phyloP scores from a whole-genome alignment of 1,139 yeast genomes.

The Blastobotrys aristatus region DNA sequence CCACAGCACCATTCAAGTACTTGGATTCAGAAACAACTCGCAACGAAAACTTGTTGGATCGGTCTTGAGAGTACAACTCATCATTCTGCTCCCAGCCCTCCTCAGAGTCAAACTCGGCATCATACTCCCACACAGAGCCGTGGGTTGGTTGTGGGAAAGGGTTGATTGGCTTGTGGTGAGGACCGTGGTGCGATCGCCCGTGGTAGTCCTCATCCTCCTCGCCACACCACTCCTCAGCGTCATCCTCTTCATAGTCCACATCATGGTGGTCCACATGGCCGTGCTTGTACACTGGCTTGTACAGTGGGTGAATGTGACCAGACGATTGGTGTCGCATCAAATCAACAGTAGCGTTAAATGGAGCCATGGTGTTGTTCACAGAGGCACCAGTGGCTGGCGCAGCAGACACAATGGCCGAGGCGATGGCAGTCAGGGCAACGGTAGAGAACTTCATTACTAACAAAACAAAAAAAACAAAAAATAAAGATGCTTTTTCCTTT shows the following conservation, averaged over 20 bases:
- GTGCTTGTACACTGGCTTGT: conserved; percentile 1
- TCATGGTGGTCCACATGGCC: background rate
- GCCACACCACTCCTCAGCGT: background rate
- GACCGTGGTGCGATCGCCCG: no score
- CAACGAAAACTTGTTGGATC: conserved; percentile 1
- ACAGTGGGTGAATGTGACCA: background rate
- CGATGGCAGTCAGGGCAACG: conserved; percentile 1
- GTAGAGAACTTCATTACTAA: conserved; percentile 8
- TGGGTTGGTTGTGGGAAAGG: background rate
- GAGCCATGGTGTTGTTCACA: background rate
- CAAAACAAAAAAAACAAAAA: no score
- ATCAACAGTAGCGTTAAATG: background rate
- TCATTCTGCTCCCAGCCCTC: conserved; percentile 6
- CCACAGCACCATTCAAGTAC: conserved; percentile 93
- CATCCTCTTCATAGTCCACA: background rate
- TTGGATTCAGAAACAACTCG: conserved; percentile 72
- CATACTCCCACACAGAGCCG: conserved; percentile 4
- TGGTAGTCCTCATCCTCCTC: background rate
- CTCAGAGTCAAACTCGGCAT: conserved; percentile 4
- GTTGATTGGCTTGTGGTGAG: no score
- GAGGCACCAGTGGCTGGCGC: background rate
- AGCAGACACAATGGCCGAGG: conserved; percentile 1
- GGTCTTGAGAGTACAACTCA: background rate
- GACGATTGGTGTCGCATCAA: background rate
- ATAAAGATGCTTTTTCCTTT: background rate